Conservation (phyloP, 345 rosid species). For the Murraya koenigii region DNA sequence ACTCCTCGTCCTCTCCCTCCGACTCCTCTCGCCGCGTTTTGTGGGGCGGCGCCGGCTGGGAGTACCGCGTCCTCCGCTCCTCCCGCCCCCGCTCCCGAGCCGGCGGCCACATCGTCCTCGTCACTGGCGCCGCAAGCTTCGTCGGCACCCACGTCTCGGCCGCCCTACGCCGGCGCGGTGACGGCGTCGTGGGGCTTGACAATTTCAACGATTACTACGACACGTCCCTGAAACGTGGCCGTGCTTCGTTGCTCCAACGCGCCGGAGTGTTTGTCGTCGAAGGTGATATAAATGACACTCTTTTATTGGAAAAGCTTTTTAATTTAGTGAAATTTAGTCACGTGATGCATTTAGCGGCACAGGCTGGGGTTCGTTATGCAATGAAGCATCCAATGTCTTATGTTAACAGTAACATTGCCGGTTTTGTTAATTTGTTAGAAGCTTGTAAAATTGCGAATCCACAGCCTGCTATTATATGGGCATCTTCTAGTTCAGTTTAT, state of each 20-base stretch:
- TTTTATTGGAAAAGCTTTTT: conserved; percentile 40
- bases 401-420: conserved; percentile 51
- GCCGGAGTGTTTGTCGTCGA: conserved; percentile 44
- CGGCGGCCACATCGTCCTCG: conserved; percentile 38
- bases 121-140: conserved; percentile 62
- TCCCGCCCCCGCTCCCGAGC: conserved; percentile 30
- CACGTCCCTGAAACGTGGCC: conserved; percentile 39
- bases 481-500: conserved; percentile 58
- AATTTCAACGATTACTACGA: conserved; percentile 57
- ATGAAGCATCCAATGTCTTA: conserved; percentile 50
- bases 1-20: conserved; percentile 16
- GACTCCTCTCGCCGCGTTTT: conserved; percentile 37
- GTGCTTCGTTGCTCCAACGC: conserved; percentile 34
- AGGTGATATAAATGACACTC: conserved; percentile 43
- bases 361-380: conserved; percentile 53
- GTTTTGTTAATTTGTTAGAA: conserved; percentile 47
- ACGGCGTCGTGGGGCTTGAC: conserved; percentile 52
- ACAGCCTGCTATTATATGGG: conserved; percentile 55
- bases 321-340: conserved; percentile 49
- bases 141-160: conserved; percentile 53
- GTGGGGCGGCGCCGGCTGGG: conserved; percentile 39
- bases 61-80: conserved; percentile 34
- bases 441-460: conserved; percentile 43
- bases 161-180: conserved; percentile 45
- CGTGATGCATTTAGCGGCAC: conserved; percentile 56